A percentile compares a stretch with the other conserved stretches of the same genome.
These are phyloP conservation scores for Trichoderma orchidacearum DNA, from an alignment of 495 filamentous ascomycete genomes.

Conservation along the genomic window DNA sequence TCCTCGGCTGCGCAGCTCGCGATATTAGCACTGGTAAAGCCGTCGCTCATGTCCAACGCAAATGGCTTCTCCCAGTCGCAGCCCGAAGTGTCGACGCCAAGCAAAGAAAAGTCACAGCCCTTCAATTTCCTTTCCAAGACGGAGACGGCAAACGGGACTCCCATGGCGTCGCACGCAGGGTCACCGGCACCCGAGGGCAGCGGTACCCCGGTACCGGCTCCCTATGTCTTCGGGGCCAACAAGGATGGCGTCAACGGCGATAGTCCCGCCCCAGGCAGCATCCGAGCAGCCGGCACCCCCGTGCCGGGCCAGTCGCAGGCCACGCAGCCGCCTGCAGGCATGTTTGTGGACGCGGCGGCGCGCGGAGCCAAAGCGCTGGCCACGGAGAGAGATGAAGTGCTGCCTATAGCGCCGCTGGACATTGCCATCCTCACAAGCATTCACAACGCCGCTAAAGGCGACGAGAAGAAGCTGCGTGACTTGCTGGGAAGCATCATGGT, in stretches of 20 bases:
- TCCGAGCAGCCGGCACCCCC: slow-evolving; percentile 33
- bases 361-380: slow-evolving; percentile 37
- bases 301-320: slow-evolving; percentile 14
- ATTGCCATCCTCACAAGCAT: slow-evolving; percentile 79
- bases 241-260: slow-evolving; percentile 27
- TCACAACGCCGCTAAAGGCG: slow-evolving; percentile 68
- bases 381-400: slow-evolving; percentile 62
- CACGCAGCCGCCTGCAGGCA: slow-evolving; percentile 15
- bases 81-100: slow-evolving; percentile 31
- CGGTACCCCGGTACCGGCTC: slow-evolving; percentile 50
- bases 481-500: slow-evolving; percentile 93
- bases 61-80: slow-evolving; percentile 21
- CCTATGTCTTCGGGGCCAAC: slow-evolving; percentile 34
- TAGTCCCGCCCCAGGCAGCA: slow-evolving; percentile 5
- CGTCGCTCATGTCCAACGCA: slow-evolving; percentile 29
- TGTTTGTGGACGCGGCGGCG: slow-evolving; percentile 22
- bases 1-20: slow-evolving; percentile 71
- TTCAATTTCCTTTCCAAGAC: slow-evolving; percentile 41
- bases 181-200: slow-evolving; percentile 73
- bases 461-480: slow-evolving; percentile 86
- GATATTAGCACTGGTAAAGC: slow-evolving; percentile 56
- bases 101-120: slow-evolving; percentile 36
- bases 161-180: slow-evolving; percentile 69
- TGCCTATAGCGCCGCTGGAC: slow-evolving; percentile 75
- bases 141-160: slow-evolving; percentile 49